Base-by-base conservation (phyloP, 441 rosid genomes). In the Erodium trifolium region DNA sequence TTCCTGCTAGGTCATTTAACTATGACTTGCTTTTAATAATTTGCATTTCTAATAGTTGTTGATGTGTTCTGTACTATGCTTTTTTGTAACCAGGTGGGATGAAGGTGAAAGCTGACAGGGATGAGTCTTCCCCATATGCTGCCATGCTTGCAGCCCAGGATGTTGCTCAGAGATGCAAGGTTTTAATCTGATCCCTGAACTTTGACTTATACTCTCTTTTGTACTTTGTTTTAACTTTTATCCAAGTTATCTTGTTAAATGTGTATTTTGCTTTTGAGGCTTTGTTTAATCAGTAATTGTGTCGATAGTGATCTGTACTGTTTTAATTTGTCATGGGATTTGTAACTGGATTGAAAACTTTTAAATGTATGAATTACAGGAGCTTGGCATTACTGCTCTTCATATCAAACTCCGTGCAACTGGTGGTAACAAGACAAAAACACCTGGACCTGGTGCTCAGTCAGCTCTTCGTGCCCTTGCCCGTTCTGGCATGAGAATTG, bases 401-500 rank as follows among this genome's bases (percentile, higher is more conserved):
- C 96, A 89, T 43, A 87, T 92, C 72, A 92, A 89, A 82, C 53
- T 47, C 16, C 53, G 53, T 47, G 53, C 53, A 10, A 47, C 53
- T 47, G 53, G 53, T 10, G 53, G 53, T 12, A 47, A 47, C 53
- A 47, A 47, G 14, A 47, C 53, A 12, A 47, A 47, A 47, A 89
- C 96, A 49, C 96, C 96, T 76, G 96, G 96, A 64, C 97, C 96
- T 8, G 97, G 97, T 65, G 97, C 93, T 63, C 93, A 91, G 79
- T 88, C 96, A 41, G 91, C 96, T 35, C 89, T 89, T 17, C 84
- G 91, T 74, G 97, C 96, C 1, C 90, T 90, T 74, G 92, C 96
- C 71, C 95, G 92, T 76, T 87, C 95, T 51, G 53, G 53, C 53
- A 47, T 47, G 53, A 47, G 53, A 47, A 47, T 47, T 47, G 53